Percentiles rank a stretch among this genome's conserved stretches.
Conservation (phyloP, 1,139 yeast genomes). For the Yamadazyma friedrichii region DNA sequence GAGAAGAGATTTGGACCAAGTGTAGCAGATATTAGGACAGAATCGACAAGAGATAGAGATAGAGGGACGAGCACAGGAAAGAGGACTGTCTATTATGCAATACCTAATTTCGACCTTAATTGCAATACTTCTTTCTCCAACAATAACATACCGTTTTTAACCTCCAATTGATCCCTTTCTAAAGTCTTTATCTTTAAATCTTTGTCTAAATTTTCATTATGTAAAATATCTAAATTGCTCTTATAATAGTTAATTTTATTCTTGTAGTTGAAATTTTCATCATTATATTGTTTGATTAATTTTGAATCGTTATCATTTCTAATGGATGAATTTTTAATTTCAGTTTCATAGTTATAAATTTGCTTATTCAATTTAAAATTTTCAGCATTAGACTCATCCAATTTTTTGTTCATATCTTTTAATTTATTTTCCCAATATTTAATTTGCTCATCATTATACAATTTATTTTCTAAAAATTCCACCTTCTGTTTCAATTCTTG, state of each 20-base stretch:
- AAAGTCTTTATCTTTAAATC: constrained; percentile 33
- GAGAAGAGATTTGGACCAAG: too few relatives aligned
- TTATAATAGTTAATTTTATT: constrained; percentile 40
- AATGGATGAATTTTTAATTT: constrained; percentile 35
- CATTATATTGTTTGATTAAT: constrained; percentile 43
- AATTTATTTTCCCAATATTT: constrained; percentile 46
- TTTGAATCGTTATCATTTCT: constrained; percentile 36
- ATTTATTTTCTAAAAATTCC: constrained; percentile 36
- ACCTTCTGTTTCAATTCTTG: constrained; percentile 35
- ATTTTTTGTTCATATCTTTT: constrained; percentile 26
- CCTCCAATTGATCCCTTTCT: constrained; percentile 43
- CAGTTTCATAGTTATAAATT: constrained; percentile 32
- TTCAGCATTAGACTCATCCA: constrained; percentile 31
- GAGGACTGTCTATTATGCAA: constrained; percentile 9
- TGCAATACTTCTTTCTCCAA: constrained; percentile 66
- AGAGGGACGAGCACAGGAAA: neutral
- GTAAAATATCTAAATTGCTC: constrained; percentile 34
- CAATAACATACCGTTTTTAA: constrained; percentile 52
- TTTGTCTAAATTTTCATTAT: constrained; percentile 41
- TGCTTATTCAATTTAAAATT: constrained; percentile 32
- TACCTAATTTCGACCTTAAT: constrained; percentile 47
- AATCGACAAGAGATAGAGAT: too few relatives aligned
- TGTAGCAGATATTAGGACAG: too few relatives aligned
- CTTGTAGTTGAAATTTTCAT: constrained; percentile 47
- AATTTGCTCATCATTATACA: constrained; percentile 46